Percentiles rank a stretch among this genome's conserved stretches.
phyloP scores from a whole-genome alignment of 108 stramenopile genomes.

The Fistulifera pelliculosa region DNA sequence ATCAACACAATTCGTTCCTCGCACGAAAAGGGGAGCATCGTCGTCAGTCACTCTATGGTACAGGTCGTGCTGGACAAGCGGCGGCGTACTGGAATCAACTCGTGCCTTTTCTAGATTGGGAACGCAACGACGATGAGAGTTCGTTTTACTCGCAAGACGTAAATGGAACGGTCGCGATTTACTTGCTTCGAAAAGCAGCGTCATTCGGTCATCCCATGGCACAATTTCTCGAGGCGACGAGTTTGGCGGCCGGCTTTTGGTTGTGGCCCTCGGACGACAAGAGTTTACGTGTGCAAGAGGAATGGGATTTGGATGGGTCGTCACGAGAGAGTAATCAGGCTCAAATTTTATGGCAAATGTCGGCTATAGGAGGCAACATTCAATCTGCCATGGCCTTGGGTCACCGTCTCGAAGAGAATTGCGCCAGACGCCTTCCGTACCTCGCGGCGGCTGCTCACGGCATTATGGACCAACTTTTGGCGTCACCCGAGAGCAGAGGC shows the following conservation, averaged over 20 bases:
- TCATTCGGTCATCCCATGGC: constrained; percentile 52
- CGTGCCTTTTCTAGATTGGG: neutral
- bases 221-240: constrained; percentile 61
- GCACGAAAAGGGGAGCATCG: no score
- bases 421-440: constrained; percentile 64
- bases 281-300: neutral
- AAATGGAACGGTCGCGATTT: no score
- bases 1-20: neutral
- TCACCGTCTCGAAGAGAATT: constrained; percentile 26
- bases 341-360: constrained; percentile 64
- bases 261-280: constrained; percentile 6
- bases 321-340: constrained; percentile 25
- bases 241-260: constrained; percentile 63
- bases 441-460: constrained; percentile 73
- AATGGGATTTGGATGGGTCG: neutral
- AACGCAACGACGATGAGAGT: no score
- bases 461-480: constrained; percentile 65
- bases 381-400: constrained; percentile 71
- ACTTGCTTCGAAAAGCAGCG: no score
- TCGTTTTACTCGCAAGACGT: no score
- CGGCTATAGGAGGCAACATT: constrained; percentile 56
- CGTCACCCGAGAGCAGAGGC: constrained; percentile 38
- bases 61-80: neutral
- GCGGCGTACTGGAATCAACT: neutral
- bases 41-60: neutral